These are phyloP conservation scores for Neurospora hispaniola DNA, from an alignment of 495 filamentous ascomycete genomes.

Conservation along the genomic window DNA sequence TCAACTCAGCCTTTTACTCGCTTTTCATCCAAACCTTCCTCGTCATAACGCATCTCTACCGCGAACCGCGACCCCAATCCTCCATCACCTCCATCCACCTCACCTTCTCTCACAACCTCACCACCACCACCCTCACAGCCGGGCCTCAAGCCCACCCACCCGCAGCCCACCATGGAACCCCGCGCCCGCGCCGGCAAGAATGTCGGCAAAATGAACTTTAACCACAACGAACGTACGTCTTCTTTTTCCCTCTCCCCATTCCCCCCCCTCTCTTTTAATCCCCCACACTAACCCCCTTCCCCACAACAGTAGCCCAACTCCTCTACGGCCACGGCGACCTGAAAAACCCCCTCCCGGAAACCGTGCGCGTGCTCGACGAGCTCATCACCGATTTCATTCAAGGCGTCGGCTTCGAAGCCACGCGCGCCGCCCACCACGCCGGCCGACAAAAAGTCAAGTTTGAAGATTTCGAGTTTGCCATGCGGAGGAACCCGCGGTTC, in stretches of 20 bases:
- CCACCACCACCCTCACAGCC: background rate
- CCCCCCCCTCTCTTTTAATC: background rate
- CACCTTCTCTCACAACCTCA: background rate
- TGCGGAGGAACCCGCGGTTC: slow-evolving; percentile 73
- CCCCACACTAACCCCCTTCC: background rate
- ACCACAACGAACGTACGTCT: slow-evolving; percentile 58
- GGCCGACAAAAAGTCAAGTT: slow-evolving; percentile 93
- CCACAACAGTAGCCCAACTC: slow-evolving; percentile 55
- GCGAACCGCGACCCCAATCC: background rate
- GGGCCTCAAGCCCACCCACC: background rate
- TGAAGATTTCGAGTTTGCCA: slow-evolving; percentile 90
- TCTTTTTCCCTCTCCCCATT: background rate
- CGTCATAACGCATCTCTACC: background rate
- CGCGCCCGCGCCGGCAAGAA: slow-evolving; percentile 68
- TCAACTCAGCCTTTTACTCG: no score
- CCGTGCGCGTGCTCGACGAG: slow-evolving; percentile 80
- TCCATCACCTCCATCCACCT: background rate
- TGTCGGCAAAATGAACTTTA: slow-evolving; percentile 83
- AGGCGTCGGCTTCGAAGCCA: slow-evolving; percentile 80
- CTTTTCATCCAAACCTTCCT: background rate
- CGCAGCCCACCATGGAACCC: slow-evolving; percentile 48
- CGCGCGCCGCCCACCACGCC: slow-evolving; percentile 66
- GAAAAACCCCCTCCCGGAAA: slow-evolving; percentile 60
- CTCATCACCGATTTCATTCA: slow-evolving; percentile 87
- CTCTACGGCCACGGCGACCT: slow-evolving; percentile 84